Base-by-base conservation (phyloP, 176 grass and related monocot genomes). In the Triticum turgidum region DNA sequence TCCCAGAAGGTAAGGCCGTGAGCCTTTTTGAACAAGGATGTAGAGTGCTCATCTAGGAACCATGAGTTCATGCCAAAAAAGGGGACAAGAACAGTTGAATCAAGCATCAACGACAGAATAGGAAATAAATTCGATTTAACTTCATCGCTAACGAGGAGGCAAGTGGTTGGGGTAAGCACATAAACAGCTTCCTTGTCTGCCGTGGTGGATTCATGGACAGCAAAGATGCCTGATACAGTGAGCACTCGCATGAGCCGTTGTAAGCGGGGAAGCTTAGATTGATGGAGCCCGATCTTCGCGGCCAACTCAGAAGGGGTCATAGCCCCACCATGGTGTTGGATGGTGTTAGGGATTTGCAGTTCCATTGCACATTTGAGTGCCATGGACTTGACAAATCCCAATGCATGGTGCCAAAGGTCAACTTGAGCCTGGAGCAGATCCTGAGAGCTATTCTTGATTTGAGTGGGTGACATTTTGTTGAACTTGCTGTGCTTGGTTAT, bases 351-450 rank as follows among this genome's bases (percentile, higher is more conserved):
- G 44, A 92, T 86, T 17, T 78, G 62, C 37, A 92, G 77, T 24
- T 91, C 82, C 34, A 88, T 73, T 41, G 83, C 90, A 79, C 86
- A 89, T 44, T 86, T 92, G 72, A 92, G 27, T 32, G 45, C 30
- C 83, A 89, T 83, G 51, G 82, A 86, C 65, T 65, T 83, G 90
- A 86, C 18, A 44, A 73, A 89, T 52, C 62, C 62, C 20, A 89
- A 75, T 30, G 56, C 64, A 22, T 83, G 90, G 70, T 78, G 80
- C 82, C 85, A 91, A 35, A 88, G 45, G 5, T 88, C 81, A 41
- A 56, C 38, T 61, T 87, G 81, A 76, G 89, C 86, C 17, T 69
- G n/a, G 12, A 86, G 44, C 80, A 87, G 38, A 20, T 87, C 84
- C 52, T 45, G 75, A 38, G 69, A 11, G 69, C 38, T 44, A 49